Percentiles rank a stretch among this genome's conserved stretches.
Conservation (phyloP, 495 filamentous ascomycete species). For the Aspergillus egyptiacus region DNA sequence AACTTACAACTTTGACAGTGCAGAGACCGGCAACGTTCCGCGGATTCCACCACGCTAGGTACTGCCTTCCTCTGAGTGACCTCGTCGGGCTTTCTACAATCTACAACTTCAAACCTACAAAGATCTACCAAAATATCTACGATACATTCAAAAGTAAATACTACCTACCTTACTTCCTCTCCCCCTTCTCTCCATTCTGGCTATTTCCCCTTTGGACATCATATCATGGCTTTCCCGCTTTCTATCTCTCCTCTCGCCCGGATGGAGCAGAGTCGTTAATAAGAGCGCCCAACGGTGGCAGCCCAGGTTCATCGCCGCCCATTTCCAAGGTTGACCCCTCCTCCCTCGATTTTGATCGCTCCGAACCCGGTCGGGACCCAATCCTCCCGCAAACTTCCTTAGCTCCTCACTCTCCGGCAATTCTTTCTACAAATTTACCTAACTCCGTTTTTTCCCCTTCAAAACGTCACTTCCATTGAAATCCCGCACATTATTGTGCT, state of each 20-base stretch:
- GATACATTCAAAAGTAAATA: slow-evolving; percentile 3
- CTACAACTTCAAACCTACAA: not conserved
- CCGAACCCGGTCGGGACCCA: slow-evolving; percentile 31
- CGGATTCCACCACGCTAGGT: not conserved
- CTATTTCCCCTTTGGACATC: not conserved
- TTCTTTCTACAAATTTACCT: slow-evolving; percentile 16
- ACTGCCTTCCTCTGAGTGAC: too few species aligned
- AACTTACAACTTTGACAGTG: too few species aligned
- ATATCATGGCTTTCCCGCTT: too few species aligned
- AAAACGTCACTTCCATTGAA: slow-evolving; percentile 11
- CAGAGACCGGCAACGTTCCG: too few species aligned
- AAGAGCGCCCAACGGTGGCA: not conserved
- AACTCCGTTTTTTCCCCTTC: too few species aligned
- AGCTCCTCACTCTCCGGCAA: slow-evolving; percentile 30
- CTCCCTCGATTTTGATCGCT: slow-evolving; percentile 7
- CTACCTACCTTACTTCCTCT: too few species aligned
- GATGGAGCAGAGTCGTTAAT: not conserved
- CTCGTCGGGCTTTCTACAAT: not conserved
- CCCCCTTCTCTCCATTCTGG: not conserved
- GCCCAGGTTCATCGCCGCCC: too few species aligned
- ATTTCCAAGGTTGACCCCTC: slow-evolving; percentile 8
- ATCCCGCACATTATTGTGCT: slow-evolving; percentile 6
- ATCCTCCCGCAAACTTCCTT: slow-evolving; percentile 41
- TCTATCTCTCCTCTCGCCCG: not conserved
- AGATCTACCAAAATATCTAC: not conserved